Evolutionary conservation across 148 eudicot genomes (phyloP), one percentile per base, ranked within the genome.

Genomic region (Rhododendron ferrugineum): DNA sequence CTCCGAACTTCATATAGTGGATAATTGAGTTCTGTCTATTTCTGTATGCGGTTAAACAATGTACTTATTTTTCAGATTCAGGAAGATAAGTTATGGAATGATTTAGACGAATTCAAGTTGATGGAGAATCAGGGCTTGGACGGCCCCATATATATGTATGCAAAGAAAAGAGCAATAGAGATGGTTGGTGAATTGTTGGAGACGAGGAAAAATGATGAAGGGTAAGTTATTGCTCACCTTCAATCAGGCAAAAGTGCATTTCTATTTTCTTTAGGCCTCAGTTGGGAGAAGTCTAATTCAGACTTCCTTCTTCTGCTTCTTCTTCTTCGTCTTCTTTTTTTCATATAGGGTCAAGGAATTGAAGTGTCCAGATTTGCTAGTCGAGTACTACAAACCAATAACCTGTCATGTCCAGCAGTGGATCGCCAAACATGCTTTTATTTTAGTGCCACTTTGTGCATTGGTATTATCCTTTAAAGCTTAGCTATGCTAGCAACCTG

Each of bases 291-390:
- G 52, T 82, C 44, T 80, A 56, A 26, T 34, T 80, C 13, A 56
- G 2, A 7, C 0, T 70, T 30, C 20, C 75, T 70, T 70, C 44
- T 40, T 40, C 44, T 40, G 44, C 44, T 40, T 5, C 44, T 40
- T 40, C 36, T 68, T 7, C 13, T 26, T 64, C 72, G 50, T 73
- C 11, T 88, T 70, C 52, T 26, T 47, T 60, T 83, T 84, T 46
- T 5, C 82, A 52, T 91, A 86, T 90, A 97, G 99, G 90, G 56
- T 89, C 83, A 91, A 89, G 84, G 96, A 94, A 88, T 89, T 93
- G 26, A 95, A 92, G 88, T 97, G 99, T 85, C 98, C 98, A 44
- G 93, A 92, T 32, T 81, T 34, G 84, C 90, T 95, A 83, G 96
- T 90, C 28, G 91, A 88, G 80, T 88, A 54, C 84, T 95, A 95